Evolutionary conservation across 352 stramenopile genomes (phyloP), one percentile per base, ranked within the genome.

Genomic region (Peronospora tabacina): DNA sequence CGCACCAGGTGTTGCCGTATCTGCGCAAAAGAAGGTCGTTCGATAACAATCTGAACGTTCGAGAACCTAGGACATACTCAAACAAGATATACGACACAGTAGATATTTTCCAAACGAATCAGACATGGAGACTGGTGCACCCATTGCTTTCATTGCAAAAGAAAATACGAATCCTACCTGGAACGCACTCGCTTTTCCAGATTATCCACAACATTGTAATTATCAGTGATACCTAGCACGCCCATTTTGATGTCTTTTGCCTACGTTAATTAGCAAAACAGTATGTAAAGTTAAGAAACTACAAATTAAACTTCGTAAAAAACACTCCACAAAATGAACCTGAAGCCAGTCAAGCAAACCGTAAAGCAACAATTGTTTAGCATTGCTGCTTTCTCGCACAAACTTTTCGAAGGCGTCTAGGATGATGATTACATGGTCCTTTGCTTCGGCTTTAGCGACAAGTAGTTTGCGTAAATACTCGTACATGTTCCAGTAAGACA

Each of bases 401-500:
- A 90, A 93, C 44, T 87, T 70, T 41, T 90, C 82, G 22, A 93
- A 69, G 0, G 73, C 68, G 38, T 93, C 82, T 37, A 90, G 52
- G 22, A 90, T 61, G 41, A 90, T 63, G 22, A 93, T 56, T 16
- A 90, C 75, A 17, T 81, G 72, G 38, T 85, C 57, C 7, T 69
- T 58, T 20, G 58, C 56, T 1, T 62, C 49, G 5, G 75, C 75
- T 41, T 75, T 84, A 5, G 72, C 55, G 1, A 71, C 63, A 26
- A 93, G 58, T 28, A 93, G 52, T 29, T 63, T 56, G n/a, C 81
- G 75, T 33, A 93, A 61, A 46, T 89, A 89, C 40, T 72, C 68
- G 60, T 93, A 90, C 79, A 93, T 90, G 45, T 81, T 89, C 67
- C 65, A 85, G 50, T 90, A 93, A 8, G 79, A 82, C 16, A 90